These are phyloP conservation scores for Sphaerulina musiva DNA, from an alignment of 2,329 filamentous ascomycete species.

Conservation along the genomic window DNA sequence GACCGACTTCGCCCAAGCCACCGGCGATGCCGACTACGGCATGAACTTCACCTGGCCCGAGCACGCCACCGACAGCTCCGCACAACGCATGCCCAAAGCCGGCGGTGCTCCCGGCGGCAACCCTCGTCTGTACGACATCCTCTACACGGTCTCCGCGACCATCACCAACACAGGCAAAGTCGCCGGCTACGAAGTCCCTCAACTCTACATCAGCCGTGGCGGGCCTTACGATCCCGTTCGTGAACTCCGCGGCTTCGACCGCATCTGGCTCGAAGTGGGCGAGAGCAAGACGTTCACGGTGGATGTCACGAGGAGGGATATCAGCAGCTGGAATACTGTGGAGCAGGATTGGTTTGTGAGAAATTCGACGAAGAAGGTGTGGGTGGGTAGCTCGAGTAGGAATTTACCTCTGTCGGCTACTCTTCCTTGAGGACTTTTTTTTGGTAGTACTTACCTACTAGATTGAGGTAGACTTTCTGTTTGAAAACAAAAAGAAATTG, in stretches of 20 bases:
- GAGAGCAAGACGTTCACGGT: constrained; percentile 33
- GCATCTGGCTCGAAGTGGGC: constrained; percentile 28
- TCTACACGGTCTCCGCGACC: constrained; percentile 60
- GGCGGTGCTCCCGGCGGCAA: constrained; percentile 59
- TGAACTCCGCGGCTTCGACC: constrained; percentile 33
- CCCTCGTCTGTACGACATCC: constrained; percentile 57
- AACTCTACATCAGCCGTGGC: constrained; percentile 44
- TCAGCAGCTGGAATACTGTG: constrained; percentile 46
- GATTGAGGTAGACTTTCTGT: too few species aligned
- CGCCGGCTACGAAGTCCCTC: constrained; percentile 48
- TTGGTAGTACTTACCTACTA: too few species aligned
- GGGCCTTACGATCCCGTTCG: constrained; percentile 45
- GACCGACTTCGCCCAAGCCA: constrained; percentile 51
- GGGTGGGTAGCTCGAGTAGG: constrained; percentile 53
- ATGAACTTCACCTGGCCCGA: constrained; percentile 56
- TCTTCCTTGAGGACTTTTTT: constrained; percentile 4
- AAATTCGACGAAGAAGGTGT: constrained; percentile 50
- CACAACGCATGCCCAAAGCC: constrained; percentile 54
- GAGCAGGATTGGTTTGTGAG: constrained; percentile 53
- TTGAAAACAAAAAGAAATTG: too few species aligned
- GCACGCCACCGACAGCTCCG: constrained; percentile 48
- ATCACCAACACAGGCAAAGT: constrained; percentile 53
- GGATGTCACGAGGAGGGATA: constrained; percentile 39
- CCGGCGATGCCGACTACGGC: constrained; percentile 54
- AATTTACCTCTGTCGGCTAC: constrained; percentile 38